These are phyloP conservation scores for Ambrosia hybrid DNA, from an alignment of 140 eudicot species.

Conservation along the genomic window DNA sequence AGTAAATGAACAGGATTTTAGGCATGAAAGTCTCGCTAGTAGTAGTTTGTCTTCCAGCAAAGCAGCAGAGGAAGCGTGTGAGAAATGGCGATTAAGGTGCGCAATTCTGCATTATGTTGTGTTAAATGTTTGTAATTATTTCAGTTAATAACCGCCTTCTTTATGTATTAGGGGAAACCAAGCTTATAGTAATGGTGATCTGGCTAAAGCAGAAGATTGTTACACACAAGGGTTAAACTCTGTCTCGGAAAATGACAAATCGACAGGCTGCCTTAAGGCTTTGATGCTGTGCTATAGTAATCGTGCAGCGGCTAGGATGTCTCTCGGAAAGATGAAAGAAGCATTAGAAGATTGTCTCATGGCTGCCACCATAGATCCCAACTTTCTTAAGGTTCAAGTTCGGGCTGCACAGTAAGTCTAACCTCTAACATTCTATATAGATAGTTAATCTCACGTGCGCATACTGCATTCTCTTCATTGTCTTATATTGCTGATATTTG, in stretches of 20 bases:
- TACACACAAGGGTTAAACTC: conserved; percentile 57
- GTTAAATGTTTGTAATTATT: neutral
- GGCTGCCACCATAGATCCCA: too few species aligned
- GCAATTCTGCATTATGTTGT: conserved; percentile 16
- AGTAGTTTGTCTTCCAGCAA: conserved; percentile 52
- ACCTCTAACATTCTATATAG: too few species aligned
- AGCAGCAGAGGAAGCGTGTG: conserved; percentile 74
- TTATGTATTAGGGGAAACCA: conserved; percentile 75
- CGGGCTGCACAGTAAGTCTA: too few species aligned
- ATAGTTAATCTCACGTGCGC: too few species aligned
- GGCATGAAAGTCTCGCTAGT: conserved; percentile 27
- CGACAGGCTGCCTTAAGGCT: too few species aligned
- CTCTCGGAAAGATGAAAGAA: too few species aligned
- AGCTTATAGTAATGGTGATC: conserved; percentile 82
- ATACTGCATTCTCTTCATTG: neutral
- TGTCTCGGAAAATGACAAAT: too few species aligned
- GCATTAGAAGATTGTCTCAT: too few species aligned
- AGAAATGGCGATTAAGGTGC: conserved; percentile 93
- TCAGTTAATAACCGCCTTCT: neutral
- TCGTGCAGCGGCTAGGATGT: too few species aligned
- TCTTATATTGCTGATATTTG: too few species aligned
- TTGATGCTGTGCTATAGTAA: too few species aligned
- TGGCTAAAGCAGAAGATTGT: conserved; percentile 77
- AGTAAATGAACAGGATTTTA: conserved; percentile 36
- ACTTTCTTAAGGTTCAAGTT: too few species aligned